These are phyloP conservation scores for Aspergillus quadricinctus DNA, from an alignment of 2,329 filamentous ascomycete genomes.

Conservation along the genomic window DNA sequence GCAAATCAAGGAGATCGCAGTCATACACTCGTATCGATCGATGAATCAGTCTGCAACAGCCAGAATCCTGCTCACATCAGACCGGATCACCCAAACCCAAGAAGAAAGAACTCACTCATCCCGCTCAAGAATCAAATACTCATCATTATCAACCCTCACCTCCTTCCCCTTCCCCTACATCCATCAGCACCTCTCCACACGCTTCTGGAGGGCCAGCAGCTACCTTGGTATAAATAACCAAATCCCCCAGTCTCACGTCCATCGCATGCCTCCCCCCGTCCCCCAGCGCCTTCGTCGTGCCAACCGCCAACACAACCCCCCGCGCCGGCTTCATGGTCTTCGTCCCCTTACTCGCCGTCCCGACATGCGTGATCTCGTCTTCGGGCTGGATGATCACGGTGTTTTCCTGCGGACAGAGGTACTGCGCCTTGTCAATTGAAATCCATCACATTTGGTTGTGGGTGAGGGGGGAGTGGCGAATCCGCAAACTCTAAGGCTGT, in stretches of 20 bases:
- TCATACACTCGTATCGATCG: too few species aligned
- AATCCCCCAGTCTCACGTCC: neutral
- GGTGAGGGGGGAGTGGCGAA: neutral
- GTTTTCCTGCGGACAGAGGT: neutral
- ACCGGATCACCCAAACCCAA: neutral
- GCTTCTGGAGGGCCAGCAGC: neutral
- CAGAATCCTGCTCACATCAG: neutral
- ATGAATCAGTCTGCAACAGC: neutral
- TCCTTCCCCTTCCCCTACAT: neutral
- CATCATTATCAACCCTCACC: neutral
- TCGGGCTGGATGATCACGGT: neutral
- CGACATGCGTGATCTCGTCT: neutral
- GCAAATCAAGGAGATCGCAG: too few species aligned
- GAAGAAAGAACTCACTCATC: neutral
- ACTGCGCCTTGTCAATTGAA: neutral
- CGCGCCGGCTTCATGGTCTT: neutral
- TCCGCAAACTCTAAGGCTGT: neutral
- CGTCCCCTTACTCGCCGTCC: neutral
- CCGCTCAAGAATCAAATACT: neutral
- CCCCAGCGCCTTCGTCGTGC: neutral
- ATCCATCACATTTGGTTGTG: neutral
- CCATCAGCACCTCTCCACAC: neutral
- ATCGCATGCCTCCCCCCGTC: neutral
- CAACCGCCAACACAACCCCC: neutral
- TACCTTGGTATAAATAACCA: neutral